These are phyloP conservation scores for Capsella bursapastoris DNA, from an alignment of 345 rosid species.

Conservation along the genomic window DNA sequence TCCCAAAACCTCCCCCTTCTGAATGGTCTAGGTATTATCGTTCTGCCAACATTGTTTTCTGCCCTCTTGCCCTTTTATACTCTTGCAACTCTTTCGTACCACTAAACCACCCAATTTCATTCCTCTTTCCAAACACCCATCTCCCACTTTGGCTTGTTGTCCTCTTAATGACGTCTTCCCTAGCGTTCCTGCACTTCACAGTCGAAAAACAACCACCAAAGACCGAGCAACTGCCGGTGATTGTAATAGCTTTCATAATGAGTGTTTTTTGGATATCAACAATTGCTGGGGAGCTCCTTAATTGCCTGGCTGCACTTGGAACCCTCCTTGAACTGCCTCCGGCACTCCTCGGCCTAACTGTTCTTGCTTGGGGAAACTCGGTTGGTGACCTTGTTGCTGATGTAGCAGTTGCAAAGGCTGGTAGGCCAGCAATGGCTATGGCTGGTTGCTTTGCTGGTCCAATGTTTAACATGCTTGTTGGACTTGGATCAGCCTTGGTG, in stretches of 20 bases:
- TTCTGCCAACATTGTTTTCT: constrained; percentile 78
- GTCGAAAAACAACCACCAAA: constrained; percentile 85
- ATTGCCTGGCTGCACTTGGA: constrained; percentile 87
- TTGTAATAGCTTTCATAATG: constrained; percentile 78
- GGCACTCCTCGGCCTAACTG: constrained; percentile 85
- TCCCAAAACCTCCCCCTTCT: constrained; percentile 77
- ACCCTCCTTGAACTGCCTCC: constrained; percentile 76
- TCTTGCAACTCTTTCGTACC: constrained; percentile 82
- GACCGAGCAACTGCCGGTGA: constrained; percentile 71
- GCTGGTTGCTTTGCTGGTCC: constrained; percentile 99
- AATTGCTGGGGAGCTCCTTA: constrained; percentile 88
- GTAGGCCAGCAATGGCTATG: constrained; percentile 99
- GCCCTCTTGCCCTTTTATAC: constrained; percentile 84
- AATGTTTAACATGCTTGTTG: constrained; percentile 98
- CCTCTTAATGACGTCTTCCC: constrained; percentile 69
- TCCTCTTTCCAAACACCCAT: constrained; percentile 73
- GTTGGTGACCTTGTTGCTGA: constrained; percentile 98
- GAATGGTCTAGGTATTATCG: constrained; percentile 78
- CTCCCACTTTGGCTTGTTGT: constrained; percentile 85
- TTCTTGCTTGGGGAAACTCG: constrained; percentile 98
- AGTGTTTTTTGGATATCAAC: constrained; percentile 97
- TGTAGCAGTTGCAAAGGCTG: constrained; percentile 96
- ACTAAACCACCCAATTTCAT: constrained; percentile 73
- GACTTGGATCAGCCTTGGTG: constrained; percentile 83
- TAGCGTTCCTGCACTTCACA: constrained; percentile 74